Conservation (phyloP, 2,329 filamentous ascomycete species). For the Coleophoma cylindrospora region DNA sequence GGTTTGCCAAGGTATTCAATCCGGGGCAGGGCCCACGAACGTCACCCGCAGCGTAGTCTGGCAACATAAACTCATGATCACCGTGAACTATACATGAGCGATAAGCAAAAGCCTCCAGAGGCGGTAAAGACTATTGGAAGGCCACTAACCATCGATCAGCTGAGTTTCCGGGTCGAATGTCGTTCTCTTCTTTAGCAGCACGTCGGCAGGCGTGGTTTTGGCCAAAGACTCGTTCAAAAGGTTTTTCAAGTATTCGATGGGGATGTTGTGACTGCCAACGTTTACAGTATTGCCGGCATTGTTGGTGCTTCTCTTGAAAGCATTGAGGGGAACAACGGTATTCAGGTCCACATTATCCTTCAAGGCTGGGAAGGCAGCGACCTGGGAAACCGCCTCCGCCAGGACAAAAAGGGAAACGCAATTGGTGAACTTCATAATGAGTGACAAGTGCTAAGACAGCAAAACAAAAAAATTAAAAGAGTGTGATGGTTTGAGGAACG, state of each 20-base stretch:
- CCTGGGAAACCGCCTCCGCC: too few relatives aligned
- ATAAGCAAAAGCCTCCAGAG: not conserved
- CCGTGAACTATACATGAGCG: slow-evolving; percentile 23
- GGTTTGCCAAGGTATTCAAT: slow-evolving; percentile 33
- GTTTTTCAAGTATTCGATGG: not conserved
- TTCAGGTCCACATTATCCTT: not conserved
- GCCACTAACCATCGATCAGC: not conserved
- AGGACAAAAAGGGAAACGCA: too few relatives aligned
- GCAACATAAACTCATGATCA: slow-evolving; percentile 27
- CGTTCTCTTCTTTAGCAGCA: not conserved
- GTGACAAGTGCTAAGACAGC: too few relatives aligned
- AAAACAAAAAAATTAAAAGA: too few relatives aligned
- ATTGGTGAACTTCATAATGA: too few relatives aligned
- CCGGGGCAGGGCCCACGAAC: slow-evolving; percentile 32
- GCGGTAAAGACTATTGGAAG: not conserved
- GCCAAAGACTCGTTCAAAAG: not conserved
- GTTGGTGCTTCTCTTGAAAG: not conserved
- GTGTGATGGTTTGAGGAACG: too few relatives aligned
- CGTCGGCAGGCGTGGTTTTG: not conserved
- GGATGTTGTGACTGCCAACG: not conserved
- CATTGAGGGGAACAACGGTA: not conserved
- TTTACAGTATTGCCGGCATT: not conserved
- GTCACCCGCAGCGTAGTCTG: slow-evolving; percentile 27
- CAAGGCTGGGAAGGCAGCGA: too few relatives aligned
- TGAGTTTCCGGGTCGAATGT: not conserved